phyloP scores from a whole-genome alignment of 176 grass and related monocot genomes.

The Ampelocalamus luodianensis region DNA sequence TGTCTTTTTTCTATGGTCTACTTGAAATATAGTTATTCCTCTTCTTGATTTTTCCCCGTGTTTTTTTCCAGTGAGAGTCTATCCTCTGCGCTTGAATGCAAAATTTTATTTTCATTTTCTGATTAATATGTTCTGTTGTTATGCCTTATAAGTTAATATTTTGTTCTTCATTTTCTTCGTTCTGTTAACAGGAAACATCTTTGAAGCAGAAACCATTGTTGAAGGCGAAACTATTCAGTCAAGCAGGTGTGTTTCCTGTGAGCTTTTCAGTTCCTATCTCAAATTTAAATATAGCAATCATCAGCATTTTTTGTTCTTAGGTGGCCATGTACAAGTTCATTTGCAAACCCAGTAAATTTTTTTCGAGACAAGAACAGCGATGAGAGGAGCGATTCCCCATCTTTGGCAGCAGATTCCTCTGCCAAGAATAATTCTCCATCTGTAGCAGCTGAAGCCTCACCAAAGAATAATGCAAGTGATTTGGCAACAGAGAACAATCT shows the following conservation, averaged over 20 bases:
- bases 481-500: constrained; percentile 57
- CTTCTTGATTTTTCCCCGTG: background rate
- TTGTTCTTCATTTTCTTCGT: constrained; percentile 10
- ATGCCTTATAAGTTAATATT: constrained; percentile 2
- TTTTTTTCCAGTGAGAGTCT: background rate
- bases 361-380: constrained; percentile 45
- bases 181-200: constrained; percentile 58
- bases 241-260: constrained; percentile 55
- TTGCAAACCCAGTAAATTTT: constrained; percentile 49
- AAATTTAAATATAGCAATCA: constrained; percentile 30
- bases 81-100: background rate
- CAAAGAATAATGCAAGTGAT: constrained; percentile 45
- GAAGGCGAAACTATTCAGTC: constrained; percentile 62
- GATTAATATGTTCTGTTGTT: constrained; percentile 11
- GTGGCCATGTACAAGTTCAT: constrained; percentile 74
- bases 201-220: constrained; percentile 60
- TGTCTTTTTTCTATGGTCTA: background rate
- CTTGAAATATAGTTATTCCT: background rate
- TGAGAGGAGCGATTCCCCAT: constrained; percentile 51
- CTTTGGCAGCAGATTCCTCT: constrained; percentile 42
- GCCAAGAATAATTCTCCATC: constrained; percentile 48
- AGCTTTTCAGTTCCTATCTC: constrained; percentile 10
- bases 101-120: background rate
- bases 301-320: constrained; percentile 42
- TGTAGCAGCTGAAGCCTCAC: constrained; percentile 53